Evolutionary conservation across 176 grass and related monocot genomes (phyloP), one percentile per base, ranked within the genome.

Genomic region (Avena insularis): DNA sequence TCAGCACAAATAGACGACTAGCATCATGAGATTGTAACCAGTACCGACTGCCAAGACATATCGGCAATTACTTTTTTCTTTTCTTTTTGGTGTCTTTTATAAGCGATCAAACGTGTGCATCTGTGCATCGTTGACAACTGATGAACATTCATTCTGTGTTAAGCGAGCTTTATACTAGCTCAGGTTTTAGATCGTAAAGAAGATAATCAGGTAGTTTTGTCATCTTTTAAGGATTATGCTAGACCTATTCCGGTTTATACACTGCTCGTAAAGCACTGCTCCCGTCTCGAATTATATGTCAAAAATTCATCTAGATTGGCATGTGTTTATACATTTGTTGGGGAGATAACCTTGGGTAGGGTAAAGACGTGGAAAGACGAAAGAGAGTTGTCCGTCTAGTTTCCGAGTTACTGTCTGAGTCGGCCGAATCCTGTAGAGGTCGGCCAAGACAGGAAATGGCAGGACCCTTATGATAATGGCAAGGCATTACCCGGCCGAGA

Each of bases 21-120:
- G 77, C 29, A 19, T 84, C 75, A 47, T 58, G 69, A 81, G 16
- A 68, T 36, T 74, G 66, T 56, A 55, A 83, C 12, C 48, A 57
- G 46, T 48, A 17, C 2, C 14, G 71, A 57, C 29, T 49, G 47
- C 14, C 59, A 50, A 15, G 19, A 38, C 14, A 61, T 9, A 33
- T 51, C 19, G 17, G 13, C 21, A 9, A 1, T 3, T 2, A 60
- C 3, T 36, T 53, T 66, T 2, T 31, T 55, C 8, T 66, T 2
- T 31, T 55, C 8, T 4, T 55, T 35, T 35, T 12, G 13, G 10
- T 38, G 29, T 63, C 31, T 13, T 60, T 8, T n/a, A 61, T 54
- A 58, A 54, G 64, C 3, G 9, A 43, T 43, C 66, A 4, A 9
- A 57, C 1, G 48, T 23, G 50, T 43, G 2, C 19, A 71, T 47